Evolutionary conservation across 2,329 filamentous ascomycete genomes (phyloP), one percentile per base, ranked within the genome.

Genomic region (Grosmannia clavigera): DNA sequence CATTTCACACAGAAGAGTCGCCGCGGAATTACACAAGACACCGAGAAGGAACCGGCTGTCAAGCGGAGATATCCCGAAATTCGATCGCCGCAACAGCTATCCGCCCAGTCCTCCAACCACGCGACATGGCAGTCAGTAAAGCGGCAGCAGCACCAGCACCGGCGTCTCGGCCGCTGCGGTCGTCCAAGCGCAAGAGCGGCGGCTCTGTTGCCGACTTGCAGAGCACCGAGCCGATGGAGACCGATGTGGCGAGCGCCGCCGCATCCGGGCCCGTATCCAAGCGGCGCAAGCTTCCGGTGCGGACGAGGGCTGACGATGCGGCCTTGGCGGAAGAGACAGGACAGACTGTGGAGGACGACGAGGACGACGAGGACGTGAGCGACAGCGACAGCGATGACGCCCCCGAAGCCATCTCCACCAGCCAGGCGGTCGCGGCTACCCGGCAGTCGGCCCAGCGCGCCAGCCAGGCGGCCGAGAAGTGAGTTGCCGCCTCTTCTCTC

Each of bases 351-450:
- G 52, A 55, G 31, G 9, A 31, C 29, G 52, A 54, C 31, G 14
- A 11, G 16, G 66, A 68, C 6, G 60, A 68, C 43, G 67, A 53
- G 19, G 11, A 38, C n/a, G 52, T 53, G 9, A 56, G 57, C 3
- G 71, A 72, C 1, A 72, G 74, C 3, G 70, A 73, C 9, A 52
- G 50, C 50, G 73, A 72, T 1, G 73, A 72, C 1, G 80, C 80
- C 0, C 81, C 81, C 10, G 81, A 84, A 68, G 81, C 78, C 3
- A 75, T 84, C n/a, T 83, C 81, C 0, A 80, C 79, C 1, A 69
- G 71, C 14, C 73, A 74, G 55, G 78, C 76, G 3, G 79, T 78
- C 1, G 74, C 72, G 16, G 72, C 77, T 61, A 71, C 74, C 27
- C 74, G 76, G 62, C 74, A 77, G 64, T 74, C 76, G 3, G 72